phyloP scores from a whole-genome alignment of 225 moss, liverwort and hornwort species.

The Bryoerythrophyllum caledonicum region DNA sequence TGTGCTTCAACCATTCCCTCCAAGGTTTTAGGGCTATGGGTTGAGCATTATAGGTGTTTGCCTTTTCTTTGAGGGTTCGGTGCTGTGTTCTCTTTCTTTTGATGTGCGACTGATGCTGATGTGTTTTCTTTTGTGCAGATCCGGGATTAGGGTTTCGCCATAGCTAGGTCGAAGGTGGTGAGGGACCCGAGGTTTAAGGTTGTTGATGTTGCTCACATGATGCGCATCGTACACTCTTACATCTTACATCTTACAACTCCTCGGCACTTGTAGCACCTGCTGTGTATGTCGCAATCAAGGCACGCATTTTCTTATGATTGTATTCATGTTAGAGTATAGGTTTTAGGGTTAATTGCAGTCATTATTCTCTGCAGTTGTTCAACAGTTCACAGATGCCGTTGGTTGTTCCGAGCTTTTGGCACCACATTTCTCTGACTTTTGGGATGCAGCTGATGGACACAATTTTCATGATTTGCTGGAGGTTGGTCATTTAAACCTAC shows the following conservation, averaged over 20 bases:
- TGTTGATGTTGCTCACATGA: neutral
- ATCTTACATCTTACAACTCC: too few species aligned
- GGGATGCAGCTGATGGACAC: slow-evolving; percentile 10
- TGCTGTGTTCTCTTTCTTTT: too few species aligned
- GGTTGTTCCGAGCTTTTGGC: neutral
- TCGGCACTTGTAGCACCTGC: neutral
- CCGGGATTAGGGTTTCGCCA: slow-evolving; percentile 5
- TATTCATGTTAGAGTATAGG: neutral
- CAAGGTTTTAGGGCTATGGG: too few species aligned
- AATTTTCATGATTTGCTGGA: slow-evolving; percentile 4
- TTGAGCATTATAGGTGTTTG: too few species aligned
- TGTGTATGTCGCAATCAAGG: neutral
- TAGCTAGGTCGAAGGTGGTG: neutral
- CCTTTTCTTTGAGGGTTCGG: too few species aligned
- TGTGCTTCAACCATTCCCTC: too few species aligned
- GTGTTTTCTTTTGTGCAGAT: too few species aligned
- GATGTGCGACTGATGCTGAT: too few species aligned
- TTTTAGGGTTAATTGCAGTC: neutral
- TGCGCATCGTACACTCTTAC: too few species aligned
- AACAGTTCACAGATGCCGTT: neutral
- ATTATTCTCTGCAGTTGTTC: neutral
- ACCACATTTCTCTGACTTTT: neutral
- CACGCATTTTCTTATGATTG: neutral
- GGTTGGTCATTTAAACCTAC: slow-evolving; percentile 3
- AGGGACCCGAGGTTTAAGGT: neutral